These are phyloP conservation scores for Grammothele lineata DNA, from an alignment of 768 basidiomycete species.

Conservation along the genomic window DNA sequence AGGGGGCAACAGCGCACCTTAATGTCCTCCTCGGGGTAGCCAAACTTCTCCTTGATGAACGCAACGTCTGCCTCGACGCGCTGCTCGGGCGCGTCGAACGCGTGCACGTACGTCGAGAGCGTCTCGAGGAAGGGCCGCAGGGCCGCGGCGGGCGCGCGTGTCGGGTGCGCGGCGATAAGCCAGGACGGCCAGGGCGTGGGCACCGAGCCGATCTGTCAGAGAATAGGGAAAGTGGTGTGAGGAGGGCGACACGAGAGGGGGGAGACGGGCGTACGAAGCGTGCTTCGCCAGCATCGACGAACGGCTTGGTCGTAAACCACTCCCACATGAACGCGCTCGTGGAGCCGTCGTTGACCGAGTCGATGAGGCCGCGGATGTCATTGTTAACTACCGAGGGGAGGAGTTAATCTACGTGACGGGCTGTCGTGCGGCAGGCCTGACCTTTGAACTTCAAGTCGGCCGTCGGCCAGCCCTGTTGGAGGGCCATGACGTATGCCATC, in stretches of 20 bases:
- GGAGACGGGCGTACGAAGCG: constrained; percentile 64
- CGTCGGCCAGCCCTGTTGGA: constrained; percentile 78
- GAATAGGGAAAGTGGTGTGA: not conserved
- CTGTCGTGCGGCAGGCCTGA: constrained; percentile 21
- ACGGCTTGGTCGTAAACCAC: constrained; percentile 87
- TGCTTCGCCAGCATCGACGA: constrained; percentile 70
- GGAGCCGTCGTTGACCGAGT: constrained; percentile 83
- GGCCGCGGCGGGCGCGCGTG: constrained; percentile 45
- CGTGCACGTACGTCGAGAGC: constrained; percentile 61
- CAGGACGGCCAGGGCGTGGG: constrained; percentile 97
- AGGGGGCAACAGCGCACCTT: constrained; percentile 37
- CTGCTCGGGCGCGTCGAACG: constrained; percentile 58
- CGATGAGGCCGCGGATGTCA: constrained; percentile 74
- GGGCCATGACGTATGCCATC: constrained; percentile 94
- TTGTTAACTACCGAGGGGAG: constrained; percentile 55
- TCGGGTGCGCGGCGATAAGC: constrained; percentile 85
- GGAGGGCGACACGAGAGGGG: not conserved
- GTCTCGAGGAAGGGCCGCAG: constrained; percentile 57
- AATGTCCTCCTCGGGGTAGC: constrained; percentile 80
- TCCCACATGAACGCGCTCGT: constrained; percentile 96
- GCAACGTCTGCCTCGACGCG: constrained; percentile 58
- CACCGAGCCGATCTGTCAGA: constrained; percentile 68
- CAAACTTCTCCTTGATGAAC: constrained; percentile 76
- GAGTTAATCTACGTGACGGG: no score
- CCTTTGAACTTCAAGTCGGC: constrained; percentile 68